These are phyloP conservation scores for Vigna reflexopilosa DNA, from an alignment of 306 rosid species.

Conservation along the genomic window DNA sequence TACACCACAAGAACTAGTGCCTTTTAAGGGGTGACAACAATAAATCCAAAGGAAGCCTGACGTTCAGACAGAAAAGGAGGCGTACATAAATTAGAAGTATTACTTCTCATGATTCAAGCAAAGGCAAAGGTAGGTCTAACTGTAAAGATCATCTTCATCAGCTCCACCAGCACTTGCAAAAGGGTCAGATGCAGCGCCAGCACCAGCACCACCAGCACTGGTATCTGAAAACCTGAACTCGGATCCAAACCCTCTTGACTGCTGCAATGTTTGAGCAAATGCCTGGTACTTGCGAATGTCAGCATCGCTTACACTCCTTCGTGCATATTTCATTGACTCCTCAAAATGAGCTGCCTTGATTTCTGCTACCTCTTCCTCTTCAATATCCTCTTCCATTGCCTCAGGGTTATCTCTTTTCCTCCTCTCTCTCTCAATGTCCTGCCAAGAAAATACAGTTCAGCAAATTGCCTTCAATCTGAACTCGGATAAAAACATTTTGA, in stretches of 20 bases:
- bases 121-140: slow-evolving; percentile 50
- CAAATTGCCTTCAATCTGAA: neutral
- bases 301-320: slow-evolving; percentile 95
- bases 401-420: slow-evolving; percentile 86
- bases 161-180: slow-evolving; percentile 83
- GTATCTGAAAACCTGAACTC: slow-evolving; percentile 87
- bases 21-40: slow-evolving; percentile 33
- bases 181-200: slow-evolving; percentile 66
- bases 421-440: slow-evolving; percentile 95
- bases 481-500: neutral
- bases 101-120: neutral
- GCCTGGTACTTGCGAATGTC: slow-evolving; percentile 99
- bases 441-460: slow-evolving; percentile 21
- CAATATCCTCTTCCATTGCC: slow-evolving; percentile 90
- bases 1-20: slow-evolving; percentile 37
- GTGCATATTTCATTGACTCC: slow-evolving; percentile 96
- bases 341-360: slow-evolving; percentile 96
- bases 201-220: slow-evolving; percentile 36
- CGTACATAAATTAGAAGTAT: slow-evolving; percentile 35
- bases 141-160: slow-evolving; percentile 96
- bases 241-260: slow-evolving; percentile 91
- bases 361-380: slow-evolving; percentile 87
- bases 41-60: slow-evolving; percentile 45
- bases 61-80: slow-evolving; percentile 25
- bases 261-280: slow-evolving; percentile 97